Evolutionary conservation across 1,284 basidiomycete species (phyloP), one percentile per base, ranked within the genome.

Genomic region (Cryptococcus hybrid): DNA sequence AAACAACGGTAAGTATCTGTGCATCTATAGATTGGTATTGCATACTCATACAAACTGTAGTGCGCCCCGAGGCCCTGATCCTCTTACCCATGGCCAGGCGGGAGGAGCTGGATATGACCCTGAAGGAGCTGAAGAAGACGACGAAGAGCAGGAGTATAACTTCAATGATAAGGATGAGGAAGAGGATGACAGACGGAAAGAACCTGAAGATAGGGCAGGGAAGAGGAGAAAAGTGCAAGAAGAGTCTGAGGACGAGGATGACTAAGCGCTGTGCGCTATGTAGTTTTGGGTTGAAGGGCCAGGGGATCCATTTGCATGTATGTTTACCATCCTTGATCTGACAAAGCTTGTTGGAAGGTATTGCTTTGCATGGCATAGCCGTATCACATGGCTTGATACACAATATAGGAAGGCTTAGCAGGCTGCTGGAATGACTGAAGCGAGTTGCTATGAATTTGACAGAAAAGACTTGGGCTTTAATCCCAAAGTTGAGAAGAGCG

Each of bases 161-260:
- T 47, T 48, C 36, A 42, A 80, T 35, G 84, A 89, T 70, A 88
- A 90, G 67, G 81, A 83, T 64, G 59, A 54, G 18, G 61, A 65
- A 24, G 61, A 60, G 24, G 63, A 57, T 9, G 47, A 57, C 7
- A 62, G 49, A 40, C 49, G 37, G 49, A 13, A 62, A n/a, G 52
- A 54, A 18, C 18, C 18, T 24, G 58, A 58, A 5, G 59, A 60
- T 35, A 44, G 55, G 38, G 54, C 55, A 18, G 58, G 51, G 35
- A 67, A 64, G 58, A 58, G 61, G 43, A 61, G 61, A 51, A 55
- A 61, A 50, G 18, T 18, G 18, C 61, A 57, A 18, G 44, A 55
- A 36, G 52, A 60, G 39, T 59, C 58, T 24, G 48, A 61, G 35
- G 64, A 67, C 52, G 60, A 68, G 35, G 64, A 67, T 24, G 65